Evolutionary conservation across 768 basidiomycete genomes (phyloP).

Genomic region (Agrocybe chaxingu): DNA sequence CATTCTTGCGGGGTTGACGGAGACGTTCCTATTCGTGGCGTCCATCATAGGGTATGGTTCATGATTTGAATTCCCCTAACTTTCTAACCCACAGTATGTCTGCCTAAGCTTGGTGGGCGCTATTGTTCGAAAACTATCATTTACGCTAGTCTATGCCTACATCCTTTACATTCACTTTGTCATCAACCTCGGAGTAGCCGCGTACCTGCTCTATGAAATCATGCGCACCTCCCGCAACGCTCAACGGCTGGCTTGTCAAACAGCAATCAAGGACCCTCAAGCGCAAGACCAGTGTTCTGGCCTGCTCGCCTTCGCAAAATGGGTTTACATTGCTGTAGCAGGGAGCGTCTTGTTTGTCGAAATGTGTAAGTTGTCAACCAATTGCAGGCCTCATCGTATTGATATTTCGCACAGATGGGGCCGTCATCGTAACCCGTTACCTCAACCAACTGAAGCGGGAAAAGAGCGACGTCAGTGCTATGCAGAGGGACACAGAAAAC

Average conservation of each 20-base stretch:
- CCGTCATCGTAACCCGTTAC: conserved; percentile 51
- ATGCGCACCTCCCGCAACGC: conserved; percentile 42
- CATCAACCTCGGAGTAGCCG: conserved; percentile 49
- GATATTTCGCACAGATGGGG: conserved; percentile 40
- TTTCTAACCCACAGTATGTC: no score
- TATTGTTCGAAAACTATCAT: conserved; percentile 57
- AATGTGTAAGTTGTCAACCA: conserved; percentile 43
- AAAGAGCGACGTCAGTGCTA: conserved; percentile 39
- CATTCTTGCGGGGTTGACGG: conserved; percentile 48
- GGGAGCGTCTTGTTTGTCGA: conserved; percentile 46
- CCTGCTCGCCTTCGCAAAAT: conserved; percentile 38
- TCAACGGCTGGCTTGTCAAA: conserved; percentile 41
- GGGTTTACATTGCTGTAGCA: conserved; percentile 45
- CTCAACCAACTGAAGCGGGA: conserved; percentile 48
- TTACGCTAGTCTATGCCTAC: conserved; percentile 54
- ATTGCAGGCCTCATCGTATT: background rate
- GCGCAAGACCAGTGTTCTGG: conserved; percentile 42
- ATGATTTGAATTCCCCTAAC: no score
- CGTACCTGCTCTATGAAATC: conserved; percentile 49
- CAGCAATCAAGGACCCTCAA: conserved; percentile 36
- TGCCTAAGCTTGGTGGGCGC: conserved; percentile 55
- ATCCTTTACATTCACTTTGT: conserved; percentile 56
- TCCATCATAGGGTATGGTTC: conserved; percentile 52
- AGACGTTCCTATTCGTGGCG: conserved; percentile 48
- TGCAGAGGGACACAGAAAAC: conserved; percentile 30